A percentile compares a stretch with the other conserved stretches of the same genome.
These are phyloP conservation scores for Aotearoamyces nothofagi DNA, from an alignment of 2,329 filamentous ascomycete genomes.

Conservation along the genomic window DNA sequence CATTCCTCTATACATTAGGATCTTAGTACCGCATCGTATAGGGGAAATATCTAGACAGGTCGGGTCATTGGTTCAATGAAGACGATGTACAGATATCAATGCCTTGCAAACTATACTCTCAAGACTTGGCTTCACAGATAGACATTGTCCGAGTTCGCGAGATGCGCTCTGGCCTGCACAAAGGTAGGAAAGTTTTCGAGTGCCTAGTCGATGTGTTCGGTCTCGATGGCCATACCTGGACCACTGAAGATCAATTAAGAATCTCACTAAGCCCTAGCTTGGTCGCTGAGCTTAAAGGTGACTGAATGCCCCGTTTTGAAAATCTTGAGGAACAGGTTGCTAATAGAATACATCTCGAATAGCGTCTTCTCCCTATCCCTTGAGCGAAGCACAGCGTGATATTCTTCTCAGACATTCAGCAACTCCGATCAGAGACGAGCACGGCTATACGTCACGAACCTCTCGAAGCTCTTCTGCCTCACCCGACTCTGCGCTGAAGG, in stretches of 20 bases:
- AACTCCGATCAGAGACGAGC: slow-evolving; percentile 6
- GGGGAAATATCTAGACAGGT: slow-evolving; percentile 9
- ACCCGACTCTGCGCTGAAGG: slow-evolving; percentile 2
- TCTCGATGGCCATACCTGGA: slow-evolving; percentile 4
- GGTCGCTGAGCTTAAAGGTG: slow-evolving; percentile 9
- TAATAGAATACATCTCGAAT: slow-evolving; percentile 8
- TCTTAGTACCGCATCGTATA: slow-evolving; percentile 10
- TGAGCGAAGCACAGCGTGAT: slow-evolving; percentile 7
- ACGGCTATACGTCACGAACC: slow-evolving; percentile 5
- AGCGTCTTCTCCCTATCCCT: slow-evolving; percentile 8
- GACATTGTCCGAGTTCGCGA: slow-evolving; percentile 7
- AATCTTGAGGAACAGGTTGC: slow-evolving; percentile 7
- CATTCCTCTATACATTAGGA: slow-evolving; percentile 8
- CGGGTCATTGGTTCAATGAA: slow-evolving; percentile 11
- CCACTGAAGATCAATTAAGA: slow-evolving; percentile 11
- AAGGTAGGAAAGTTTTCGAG: slow-evolving; percentile 11
- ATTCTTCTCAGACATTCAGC: slow-evolving; percentile 6
- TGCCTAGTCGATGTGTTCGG: slow-evolving; percentile 8
- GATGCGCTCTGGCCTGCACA: slow-evolving; percentile 6
- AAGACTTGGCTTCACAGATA: slow-evolving; percentile 7
- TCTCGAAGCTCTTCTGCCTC: slow-evolving; percentile 5
- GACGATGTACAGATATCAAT: slow-evolving; percentile 10
- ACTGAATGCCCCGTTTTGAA: slow-evolving; percentile 6
- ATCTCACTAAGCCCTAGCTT: slow-evolving; percentile 11
- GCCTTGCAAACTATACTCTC: slow-evolving; percentile 7